Percentiles rank a stretch among this genome's conserved stretches.
These are phyloP conservation scores for Sphaceloma murrayae DNA, from an alignment of 2,329 filamentous ascomycete species.

Conservation along the genomic window DNA sequence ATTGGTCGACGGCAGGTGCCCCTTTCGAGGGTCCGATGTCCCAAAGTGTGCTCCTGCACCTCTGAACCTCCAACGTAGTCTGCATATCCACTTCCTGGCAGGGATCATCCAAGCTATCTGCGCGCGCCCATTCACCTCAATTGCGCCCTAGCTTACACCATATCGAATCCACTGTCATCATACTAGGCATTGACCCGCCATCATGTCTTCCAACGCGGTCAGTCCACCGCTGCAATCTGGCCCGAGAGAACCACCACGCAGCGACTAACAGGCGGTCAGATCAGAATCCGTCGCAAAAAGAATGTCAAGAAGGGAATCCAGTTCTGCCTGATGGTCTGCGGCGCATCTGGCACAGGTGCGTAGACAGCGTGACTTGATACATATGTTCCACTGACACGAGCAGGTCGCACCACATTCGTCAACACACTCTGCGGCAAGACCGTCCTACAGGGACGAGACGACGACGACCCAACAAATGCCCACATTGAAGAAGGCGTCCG, in stretches of 20 bases:
- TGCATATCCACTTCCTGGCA: slow-evolving; percentile 13
- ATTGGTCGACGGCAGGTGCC: slow-evolving; percentile 3
- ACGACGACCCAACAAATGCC: slow-evolving; percentile 78
- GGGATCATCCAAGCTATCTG: slow-evolving; percentile 10
- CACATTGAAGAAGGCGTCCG: slow-evolving; percentile 94
- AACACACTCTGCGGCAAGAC: slow-evolving; percentile 97
- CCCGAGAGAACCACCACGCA: slow-evolving; percentile 19
- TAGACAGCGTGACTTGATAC: not conserved
- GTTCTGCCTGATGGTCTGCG: slow-evolving; percentile 99
- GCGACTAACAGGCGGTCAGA: slow-evolving; percentile 40
- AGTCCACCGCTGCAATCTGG: slow-evolving; percentile 8
- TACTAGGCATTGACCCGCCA: slow-evolving; percentile 8
- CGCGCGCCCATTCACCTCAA: slow-evolving; percentile 8
- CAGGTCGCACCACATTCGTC: slow-evolving; percentile 96
- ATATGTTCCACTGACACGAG: slow-evolving; percentile 6
- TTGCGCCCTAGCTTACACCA: slow-evolving; percentile 5
- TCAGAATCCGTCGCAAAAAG: slow-evolving; percentile 99
- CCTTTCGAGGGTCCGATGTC: slow-evolving; percentile 12
- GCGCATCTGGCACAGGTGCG: slow-evolving; percentile 92
- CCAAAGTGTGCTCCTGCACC: slow-evolving; percentile 6
- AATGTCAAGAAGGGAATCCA: slow-evolving; percentile 99
- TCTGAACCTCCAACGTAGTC: slow-evolving; percentile 12
- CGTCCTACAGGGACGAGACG: slow-evolving; percentile 84
- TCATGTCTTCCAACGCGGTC: slow-evolving; percentile 19
- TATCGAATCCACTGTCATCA: slow-evolving; percentile 4